Percentiles rank a stretch among this genome's conserved stretches.
Conservation (phyloP, 176 grass and related monocot genomes). For the Bolboschoenus planiculmis region DNA sequence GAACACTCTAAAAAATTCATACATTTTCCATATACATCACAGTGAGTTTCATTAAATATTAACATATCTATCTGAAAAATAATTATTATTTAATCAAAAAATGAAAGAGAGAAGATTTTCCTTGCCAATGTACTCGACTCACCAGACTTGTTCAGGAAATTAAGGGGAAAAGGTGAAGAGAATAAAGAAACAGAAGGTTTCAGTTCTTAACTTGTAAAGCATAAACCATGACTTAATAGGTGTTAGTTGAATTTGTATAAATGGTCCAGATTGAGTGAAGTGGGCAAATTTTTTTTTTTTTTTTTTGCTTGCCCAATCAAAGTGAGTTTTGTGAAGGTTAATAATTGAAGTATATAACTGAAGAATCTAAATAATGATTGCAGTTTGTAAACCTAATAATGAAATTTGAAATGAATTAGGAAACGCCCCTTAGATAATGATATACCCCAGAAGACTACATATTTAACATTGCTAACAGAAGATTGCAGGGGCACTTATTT, state of each 20-base stretch:
- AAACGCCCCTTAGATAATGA: background rate
- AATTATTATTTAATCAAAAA: background rate
- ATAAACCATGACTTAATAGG: background rate
- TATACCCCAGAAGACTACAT: background rate
- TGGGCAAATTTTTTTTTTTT: background rate
- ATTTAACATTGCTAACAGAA: background rate
- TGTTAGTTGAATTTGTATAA: background rate
- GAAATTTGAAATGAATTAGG: background rate
- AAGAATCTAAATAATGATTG: background rate
- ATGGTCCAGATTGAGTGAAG: background rate
- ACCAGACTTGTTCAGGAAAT: background rate
- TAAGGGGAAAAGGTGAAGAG: background rate
- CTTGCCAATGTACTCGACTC: background rate
- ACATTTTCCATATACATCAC: background rate
- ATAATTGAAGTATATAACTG: background rate
- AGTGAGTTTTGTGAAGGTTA: background rate
- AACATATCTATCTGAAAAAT: background rate
- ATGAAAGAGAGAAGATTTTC: background rate
- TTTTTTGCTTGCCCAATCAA: background rate
- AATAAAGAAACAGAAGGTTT: background rate
- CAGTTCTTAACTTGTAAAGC: background rate
- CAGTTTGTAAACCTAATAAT: background rate
- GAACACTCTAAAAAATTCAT: background rate
- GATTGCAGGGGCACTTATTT: background rate
- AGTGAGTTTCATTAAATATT: background rate